Conservation (phyloP, 768 basidiomycete species). For the Psilocybe sp. region DNA sequence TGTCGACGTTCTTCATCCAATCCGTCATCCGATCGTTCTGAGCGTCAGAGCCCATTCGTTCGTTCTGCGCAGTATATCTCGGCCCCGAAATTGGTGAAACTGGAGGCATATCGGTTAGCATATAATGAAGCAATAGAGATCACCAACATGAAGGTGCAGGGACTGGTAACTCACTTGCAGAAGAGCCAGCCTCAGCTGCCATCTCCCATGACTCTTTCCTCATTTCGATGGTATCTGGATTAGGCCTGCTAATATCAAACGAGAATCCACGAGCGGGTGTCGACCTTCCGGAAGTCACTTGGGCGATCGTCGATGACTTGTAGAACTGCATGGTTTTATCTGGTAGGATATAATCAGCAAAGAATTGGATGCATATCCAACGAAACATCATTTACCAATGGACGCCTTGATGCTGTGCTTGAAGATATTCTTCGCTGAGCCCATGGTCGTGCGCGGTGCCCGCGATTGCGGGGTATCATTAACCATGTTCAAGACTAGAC, state of each 20-base stretch:
- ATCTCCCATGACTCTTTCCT: slow-evolving; percentile 22
- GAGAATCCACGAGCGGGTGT: slow-evolving; percentile 42
- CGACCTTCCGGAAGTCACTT: slow-evolving; percentile 37
- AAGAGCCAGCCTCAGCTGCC: slow-evolving; percentile 15
- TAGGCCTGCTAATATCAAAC: slow-evolving; percentile 28
- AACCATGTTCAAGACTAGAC: slow-evolving; percentile 20
- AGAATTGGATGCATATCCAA: not conserved
- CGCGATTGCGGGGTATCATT: slow-evolving; percentile 20
- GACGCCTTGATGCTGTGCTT: slow-evolving; percentile 74
- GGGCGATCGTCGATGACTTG: slow-evolving; percentile 58
- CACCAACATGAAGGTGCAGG: not conserved
- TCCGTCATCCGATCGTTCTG: slow-evolving; percentile 67
- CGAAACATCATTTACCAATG: slow-evolving; percentile 48
- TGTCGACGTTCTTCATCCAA: slow-evolving; percentile 84
- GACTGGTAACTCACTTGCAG: slow-evolving; percentile 19
- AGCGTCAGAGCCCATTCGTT: slow-evolving; percentile 51
- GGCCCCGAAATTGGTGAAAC: slow-evolving; percentile 51
- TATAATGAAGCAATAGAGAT: not conserved
- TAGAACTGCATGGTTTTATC: slow-evolving; percentile 68
- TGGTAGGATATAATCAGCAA: slow-evolving; percentile 20
- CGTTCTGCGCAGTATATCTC: slow-evolving; percentile 49
- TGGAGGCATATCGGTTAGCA: slow-evolving; percentile 6
- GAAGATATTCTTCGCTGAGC: slow-evolving; percentile 36
- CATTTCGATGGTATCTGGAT: slow-evolving; percentile 14
- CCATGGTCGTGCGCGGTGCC: slow-evolving; percentile 3